Conservation (phyloP, 202 grass and related monocot genomes). For the Setaria italica region DNA sequence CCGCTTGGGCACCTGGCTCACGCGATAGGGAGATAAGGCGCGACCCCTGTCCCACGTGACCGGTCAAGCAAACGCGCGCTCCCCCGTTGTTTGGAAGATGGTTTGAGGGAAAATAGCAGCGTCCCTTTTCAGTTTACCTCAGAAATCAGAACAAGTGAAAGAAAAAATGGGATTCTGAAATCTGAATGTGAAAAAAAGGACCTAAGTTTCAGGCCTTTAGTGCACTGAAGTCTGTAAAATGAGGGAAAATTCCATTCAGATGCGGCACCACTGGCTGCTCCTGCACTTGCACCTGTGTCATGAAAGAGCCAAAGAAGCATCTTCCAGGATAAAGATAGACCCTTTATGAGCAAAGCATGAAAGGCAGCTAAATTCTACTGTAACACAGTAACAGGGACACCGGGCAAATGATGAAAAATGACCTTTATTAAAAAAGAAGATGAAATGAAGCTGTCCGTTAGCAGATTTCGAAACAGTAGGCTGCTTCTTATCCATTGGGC, state of each 20-base stretch:
- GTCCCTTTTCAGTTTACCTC: too few relatives aligned
- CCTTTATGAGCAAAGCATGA: constrained; percentile 1
- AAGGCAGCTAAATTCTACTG: not conserved
- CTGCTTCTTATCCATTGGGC: not conserved
- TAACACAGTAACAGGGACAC: not conserved
- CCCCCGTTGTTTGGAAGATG: too few relatives aligned
- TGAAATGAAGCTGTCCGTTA: not conserved
- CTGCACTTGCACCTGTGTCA: not conserved
- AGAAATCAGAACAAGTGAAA: too few relatives aligned
- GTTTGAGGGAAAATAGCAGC: too few relatives aligned
- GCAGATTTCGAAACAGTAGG: not conserved
- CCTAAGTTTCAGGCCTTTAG: not conserved
- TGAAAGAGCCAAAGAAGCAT: not conserved
- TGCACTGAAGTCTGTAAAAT: not conserved
- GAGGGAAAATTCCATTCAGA: not conserved
- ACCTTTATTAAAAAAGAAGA: too few relatives aligned
- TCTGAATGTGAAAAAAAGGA: too few relatives aligned
- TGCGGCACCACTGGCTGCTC: not conserved
- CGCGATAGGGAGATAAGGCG: too few relatives aligned
- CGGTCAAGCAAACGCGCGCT: too few relatives aligned
- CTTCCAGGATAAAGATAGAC: not conserved
- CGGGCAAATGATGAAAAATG: too few relatives aligned
- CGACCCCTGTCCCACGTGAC: too few relatives aligned
- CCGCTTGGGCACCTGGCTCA: too few relatives aligned
- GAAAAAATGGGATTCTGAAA: too few relatives aligned